Evolutionary conservation across 169 alveolate species (phyloP).

Genomic region (Cyclospora cayetanensis): DNA sequence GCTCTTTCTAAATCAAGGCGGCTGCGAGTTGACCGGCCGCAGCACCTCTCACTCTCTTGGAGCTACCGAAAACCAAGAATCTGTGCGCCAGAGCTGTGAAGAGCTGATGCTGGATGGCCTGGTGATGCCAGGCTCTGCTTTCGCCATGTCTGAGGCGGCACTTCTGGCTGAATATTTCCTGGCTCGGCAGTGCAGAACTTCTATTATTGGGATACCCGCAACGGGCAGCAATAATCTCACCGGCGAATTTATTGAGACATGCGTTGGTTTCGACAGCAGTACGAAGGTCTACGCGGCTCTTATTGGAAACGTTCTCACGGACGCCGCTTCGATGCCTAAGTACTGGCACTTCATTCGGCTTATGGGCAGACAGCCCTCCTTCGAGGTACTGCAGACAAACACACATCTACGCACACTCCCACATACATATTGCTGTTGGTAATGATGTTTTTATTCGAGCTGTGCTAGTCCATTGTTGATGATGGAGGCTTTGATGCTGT

Average conservation of each 20-base stretch:
- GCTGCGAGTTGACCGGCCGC: slow-evolving; percentile 91
- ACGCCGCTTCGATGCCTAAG: slow-evolving; percentile 97
- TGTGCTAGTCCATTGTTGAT: too few species aligned
- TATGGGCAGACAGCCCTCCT: slow-evolving; percentile 95
- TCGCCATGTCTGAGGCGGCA: slow-evolving; percentile 92
- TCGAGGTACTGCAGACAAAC: slow-evolving; percentile 80
- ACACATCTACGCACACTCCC: neutral
- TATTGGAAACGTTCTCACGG: slow-evolving; percentile 98
- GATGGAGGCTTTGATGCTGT: too few species aligned
- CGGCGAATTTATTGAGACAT: slow-evolving; percentile 82
- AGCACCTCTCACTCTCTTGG: slow-evolving; percentile 78
- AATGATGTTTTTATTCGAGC: neutral
- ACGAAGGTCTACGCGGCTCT: slow-evolving; percentile 95
- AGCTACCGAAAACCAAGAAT: slow-evolving; percentile 66
- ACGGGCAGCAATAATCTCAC: slow-evolving; percentile 87
- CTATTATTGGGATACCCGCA: slow-evolving; percentile 96
- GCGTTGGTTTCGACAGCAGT: slow-evolving; percentile 98
- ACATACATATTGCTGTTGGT: neutral
- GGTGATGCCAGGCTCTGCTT: slow-evolving; percentile 96
- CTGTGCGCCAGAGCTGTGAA: slow-evolving; percentile 73
- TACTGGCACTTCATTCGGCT: slow-evolving; percentile 98
- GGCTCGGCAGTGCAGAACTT: slow-evolving; percentile 88
- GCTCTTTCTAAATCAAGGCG: slow-evolving; percentile 95
- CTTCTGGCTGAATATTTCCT: slow-evolving; percentile 88
- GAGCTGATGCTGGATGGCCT: slow-evolving; percentile 92